phyloP scores from a whole-genome alignment of 208 protist genomes.

The Wallacemonas sp. region DNA sequence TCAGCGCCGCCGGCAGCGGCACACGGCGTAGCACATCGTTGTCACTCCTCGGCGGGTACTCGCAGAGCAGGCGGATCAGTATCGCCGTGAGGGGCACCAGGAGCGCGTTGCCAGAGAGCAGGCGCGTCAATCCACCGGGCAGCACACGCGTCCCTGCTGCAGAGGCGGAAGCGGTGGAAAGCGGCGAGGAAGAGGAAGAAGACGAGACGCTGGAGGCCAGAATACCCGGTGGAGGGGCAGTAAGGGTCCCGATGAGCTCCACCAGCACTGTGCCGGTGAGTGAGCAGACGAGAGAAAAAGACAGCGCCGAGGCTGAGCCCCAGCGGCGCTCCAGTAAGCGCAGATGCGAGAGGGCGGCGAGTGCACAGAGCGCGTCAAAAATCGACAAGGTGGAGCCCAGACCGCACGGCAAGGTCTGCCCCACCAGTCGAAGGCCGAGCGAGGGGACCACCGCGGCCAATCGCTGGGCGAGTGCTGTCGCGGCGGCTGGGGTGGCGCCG shows the following conservation, averaged over 20 bases:
- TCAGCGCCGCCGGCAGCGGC: slow-evolving; percentile 6
- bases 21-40: slow-evolving; percentile 12
- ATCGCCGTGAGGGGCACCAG: slow-evolving; percentile 55
- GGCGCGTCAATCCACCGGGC: slow-evolving; percentile 10
- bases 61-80: slow-evolving; percentile 35
- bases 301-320: slow-evolving; percentile 54
- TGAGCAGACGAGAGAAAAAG: slow-evolving; percentile 50
- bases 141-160: too few species aligned
- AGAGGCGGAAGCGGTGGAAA: too few species aligned
- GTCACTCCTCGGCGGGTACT: slow-evolving; percentile 44
- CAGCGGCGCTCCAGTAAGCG: slow-evolving; percentile 68
- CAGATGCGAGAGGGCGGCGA: slow-evolving; percentile 45
- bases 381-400: slow-evolving; percentile 15
- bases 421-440: slow-evolving; percentile 32
- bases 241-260: slow-evolving; percentile 49
- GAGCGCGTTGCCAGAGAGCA: slow-evolving; percentile 52
- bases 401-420: slow-evolving; percentile 52
- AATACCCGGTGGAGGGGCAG: slow-evolving; percentile 3
- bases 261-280: slow-evolving; percentile 37
- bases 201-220: slow-evolving; percentile 7
- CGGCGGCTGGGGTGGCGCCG: not conserved
- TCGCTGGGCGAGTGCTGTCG: not conserved
- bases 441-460: slow-evolving; percentile 14
- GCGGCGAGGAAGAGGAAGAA: too few species aligned
- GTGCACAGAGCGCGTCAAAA: not conserved